These are phyloP conservation scores for Boletus mariae DNA, from an alignment of 1,284 basidiomycete genomes.

Conservation along the genomic window DNA sequence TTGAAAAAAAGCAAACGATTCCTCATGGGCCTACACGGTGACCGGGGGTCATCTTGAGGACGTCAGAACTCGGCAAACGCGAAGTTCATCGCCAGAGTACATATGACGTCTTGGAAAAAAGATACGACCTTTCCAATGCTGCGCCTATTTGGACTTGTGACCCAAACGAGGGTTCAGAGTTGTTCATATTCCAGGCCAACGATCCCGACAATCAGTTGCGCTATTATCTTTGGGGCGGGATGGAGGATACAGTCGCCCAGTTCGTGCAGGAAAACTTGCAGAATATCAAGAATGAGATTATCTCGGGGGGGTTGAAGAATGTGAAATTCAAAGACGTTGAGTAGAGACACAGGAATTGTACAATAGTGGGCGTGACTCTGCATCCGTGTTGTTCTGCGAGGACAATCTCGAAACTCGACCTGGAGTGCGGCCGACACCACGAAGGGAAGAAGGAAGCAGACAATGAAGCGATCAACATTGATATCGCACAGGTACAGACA, in stretches of 20 bases:
- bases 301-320: neutral
- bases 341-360: too few relatives aligned
- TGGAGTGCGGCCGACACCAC: too few relatives aligned
- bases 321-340: neutral
- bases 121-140: neutral
- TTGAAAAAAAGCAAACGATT: too few relatives aligned
- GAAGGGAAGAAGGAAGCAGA: too few relatives aligned
- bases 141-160: conserved; percentile 1
- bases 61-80: neutral
- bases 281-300: neutral
- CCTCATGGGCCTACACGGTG: too few relatives aligned
- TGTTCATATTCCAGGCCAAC: conserved; percentile 1
- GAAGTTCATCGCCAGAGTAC: too few relatives aligned
- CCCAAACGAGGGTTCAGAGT: neutral
- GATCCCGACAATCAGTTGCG: too few relatives aligned
- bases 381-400: too few relatives aligned
- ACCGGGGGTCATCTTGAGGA: too few relatives aligned
- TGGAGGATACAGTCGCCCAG: neutral
- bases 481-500: neutral
- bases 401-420: too few relatives aligned
- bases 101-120: neutral
- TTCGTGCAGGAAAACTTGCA: neutral
- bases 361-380: too few relatives aligned
- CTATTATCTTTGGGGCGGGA: conserved; percentile 6
- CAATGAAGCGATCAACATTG: neutral